Percentiles rank a stretch among this genome's conserved stretches.
phyloP scores from a whole-genome alignment of 1,284 basidiomycete species.

The Peniophora sp. region DNA sequence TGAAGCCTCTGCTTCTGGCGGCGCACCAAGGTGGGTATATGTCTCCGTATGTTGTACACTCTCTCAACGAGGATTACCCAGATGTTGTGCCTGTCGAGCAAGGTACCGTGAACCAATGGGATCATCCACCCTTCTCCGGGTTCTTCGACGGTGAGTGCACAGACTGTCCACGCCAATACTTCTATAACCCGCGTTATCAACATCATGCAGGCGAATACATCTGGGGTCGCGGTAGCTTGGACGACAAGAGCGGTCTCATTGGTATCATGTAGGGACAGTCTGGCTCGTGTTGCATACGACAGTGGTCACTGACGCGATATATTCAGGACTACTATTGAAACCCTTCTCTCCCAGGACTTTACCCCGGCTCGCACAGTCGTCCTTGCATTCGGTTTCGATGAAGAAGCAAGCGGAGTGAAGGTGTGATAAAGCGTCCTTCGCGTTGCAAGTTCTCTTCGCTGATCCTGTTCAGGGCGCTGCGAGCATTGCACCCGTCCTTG shows the following conservation, averaged over 20 bases:
- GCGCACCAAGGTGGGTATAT: conserved; percentile 50
- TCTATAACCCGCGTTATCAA: not conserved
- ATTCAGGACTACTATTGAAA: conserved; percentile 42
- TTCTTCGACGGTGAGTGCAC: conserved; percentile 22
- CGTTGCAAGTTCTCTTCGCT: conserved; percentile 8
- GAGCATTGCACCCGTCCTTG: conserved; percentile 35
- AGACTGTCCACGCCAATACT: too few relatives aligned
- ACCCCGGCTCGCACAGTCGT: conserved; percentile 46
- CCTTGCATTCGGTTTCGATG: conserved; percentile 65
- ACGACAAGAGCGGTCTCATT: conserved; percentile 58
- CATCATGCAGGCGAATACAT: conserved; percentile 33
- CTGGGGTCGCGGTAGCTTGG: conserved; percentile 57
- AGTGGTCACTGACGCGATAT: not conserved
- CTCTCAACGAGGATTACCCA: too few relatives aligned
- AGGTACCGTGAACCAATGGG: conserved; percentile 45
- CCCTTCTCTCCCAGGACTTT: conserved; percentile 44
- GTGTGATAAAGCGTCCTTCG: conserved; percentile 20
- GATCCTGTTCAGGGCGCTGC: conserved; percentile 36
- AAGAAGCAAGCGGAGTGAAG: conserved; percentile 49
- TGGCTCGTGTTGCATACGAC: not conserved
- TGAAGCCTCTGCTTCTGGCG: conserved; percentile 61
- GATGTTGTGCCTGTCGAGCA: conserved; percentile 54
- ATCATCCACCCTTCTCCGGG: conserved; percentile 28
- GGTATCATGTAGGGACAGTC: conserved; percentile 37
- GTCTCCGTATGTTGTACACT: not conserved